A percentile compares a stretch with the other conserved stretches of the same genome.
phyloP scores from a whole-genome alignment of 139 green algal genomes.

The Edaphochlamys debaryana region DNA sequence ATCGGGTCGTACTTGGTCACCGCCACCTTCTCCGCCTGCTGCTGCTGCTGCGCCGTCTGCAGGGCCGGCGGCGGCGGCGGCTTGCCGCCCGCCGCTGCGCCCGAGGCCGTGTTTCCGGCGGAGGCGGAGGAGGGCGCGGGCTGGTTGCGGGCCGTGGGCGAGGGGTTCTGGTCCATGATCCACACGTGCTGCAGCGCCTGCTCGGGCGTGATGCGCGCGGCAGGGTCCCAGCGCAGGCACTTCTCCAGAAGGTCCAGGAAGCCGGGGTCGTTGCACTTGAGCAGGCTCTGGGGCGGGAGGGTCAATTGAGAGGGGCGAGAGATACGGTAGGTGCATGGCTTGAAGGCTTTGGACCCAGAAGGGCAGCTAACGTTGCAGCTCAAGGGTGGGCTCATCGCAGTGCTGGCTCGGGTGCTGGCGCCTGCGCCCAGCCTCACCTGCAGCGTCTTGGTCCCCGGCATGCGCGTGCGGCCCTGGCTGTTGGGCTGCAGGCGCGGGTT shows the following conservation, averaged over 20 bases:
- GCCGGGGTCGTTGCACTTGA: slow-evolving; percentile 63
- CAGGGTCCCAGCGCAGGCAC: slow-evolving; percentile 81
- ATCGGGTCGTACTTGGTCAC: neutral
- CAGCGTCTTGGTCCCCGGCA: slow-evolving; percentile 43
- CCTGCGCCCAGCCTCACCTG: too few species aligned
- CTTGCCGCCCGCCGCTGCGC: neutral
- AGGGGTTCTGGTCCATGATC: slow-evolving; percentile 63
- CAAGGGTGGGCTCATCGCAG: too few species aligned
- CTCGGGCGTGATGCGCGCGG: slow-evolving; percentile 75
- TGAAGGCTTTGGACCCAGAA: too few species aligned
- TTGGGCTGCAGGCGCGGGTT: slow-evolving; percentile 67
- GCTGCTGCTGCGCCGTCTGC: neutral
- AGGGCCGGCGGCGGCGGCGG: neutral
- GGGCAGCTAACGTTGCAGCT: too few species aligned
- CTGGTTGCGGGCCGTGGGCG: slow-evolving; percentile 17
- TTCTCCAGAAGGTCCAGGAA: slow-evolving; percentile 76
- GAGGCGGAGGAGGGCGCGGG: too few species aligned
- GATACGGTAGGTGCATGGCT: too few species aligned
- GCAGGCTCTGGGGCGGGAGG: slow-evolving; percentile 19
- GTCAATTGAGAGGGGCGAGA: too few species aligned
- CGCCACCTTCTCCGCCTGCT: neutral
- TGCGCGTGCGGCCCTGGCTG: slow-evolving; percentile 61
- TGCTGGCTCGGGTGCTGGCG: too few species aligned
- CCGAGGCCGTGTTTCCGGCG: too few species aligned
- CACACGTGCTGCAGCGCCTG: slow-evolving; percentile 80